Percentiles rank a stretch among this genome's conserved stretches.
These are phyloP conservation scores for Waitea zeae DNA, from an alignment of 1,284 basidiomycete genomes.

Conservation along the genomic window DNA sequence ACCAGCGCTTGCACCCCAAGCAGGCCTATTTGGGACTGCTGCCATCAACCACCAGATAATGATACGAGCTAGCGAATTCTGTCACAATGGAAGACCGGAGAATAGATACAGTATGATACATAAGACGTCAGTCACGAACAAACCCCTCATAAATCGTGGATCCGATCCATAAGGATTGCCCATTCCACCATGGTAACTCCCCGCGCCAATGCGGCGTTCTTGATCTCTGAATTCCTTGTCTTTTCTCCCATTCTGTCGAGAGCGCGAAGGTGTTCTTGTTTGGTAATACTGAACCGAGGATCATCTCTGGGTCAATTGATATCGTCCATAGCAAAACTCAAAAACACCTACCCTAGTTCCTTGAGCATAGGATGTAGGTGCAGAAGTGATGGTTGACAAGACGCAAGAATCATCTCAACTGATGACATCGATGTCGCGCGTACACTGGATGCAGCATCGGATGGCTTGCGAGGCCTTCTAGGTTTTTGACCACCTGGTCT, in stretches of 20 bases:
- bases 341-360: neutral
- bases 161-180: conserved; percentile 61
- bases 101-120: too few relatives aligned
- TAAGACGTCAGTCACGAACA: too few relatives aligned
- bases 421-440: neutral
- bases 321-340: neutral
- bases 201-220: conserved; percentile 40
- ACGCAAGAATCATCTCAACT: neutral
- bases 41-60: too few relatives aligned
- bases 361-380: neutral
- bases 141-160: too few relatives aligned
- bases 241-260: conserved; percentile 39
- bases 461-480: neutral
- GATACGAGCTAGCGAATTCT: too few relatives aligned
- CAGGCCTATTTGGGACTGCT: too few relatives aligned
- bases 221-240: conserved; percentile 46
- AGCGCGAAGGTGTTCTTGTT: neutral
- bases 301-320: neutral
- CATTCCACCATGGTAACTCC: conserved; percentile 57
- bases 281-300: neutral
- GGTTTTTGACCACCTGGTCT: too few relatives aligned
- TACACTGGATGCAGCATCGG: neutral
- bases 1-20: too few relatives aligned
- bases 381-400: neutral
- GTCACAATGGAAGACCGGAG: too few relatives aligned